These are phyloP conservation scores for Knufia fluminis DNA, from an alignment of 2,329 filamentous ascomycete species.

Conservation along the genomic window DNA sequence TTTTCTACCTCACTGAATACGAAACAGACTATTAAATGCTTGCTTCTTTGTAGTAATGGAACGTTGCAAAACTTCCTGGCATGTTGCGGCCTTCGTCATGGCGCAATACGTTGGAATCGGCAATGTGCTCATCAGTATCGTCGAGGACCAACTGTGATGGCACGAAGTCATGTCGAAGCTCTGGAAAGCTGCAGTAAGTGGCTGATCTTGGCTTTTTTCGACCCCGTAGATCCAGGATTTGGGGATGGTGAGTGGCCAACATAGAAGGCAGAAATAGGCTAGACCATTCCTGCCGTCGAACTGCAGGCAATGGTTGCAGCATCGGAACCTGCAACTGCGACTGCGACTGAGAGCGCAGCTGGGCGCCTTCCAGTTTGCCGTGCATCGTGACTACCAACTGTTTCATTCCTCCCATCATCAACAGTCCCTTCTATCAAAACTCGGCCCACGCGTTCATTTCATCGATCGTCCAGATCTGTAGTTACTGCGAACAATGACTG, in stretches of 20 bases:
- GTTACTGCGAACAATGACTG: background rate
- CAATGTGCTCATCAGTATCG: too few species aligned
- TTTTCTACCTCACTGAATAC: too few species aligned
- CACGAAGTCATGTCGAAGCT: too few species aligned
- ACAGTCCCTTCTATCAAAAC: too few species aligned
- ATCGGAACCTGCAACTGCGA: background rate
- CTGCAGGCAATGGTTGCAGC: background rate
- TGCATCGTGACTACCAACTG: background rate
- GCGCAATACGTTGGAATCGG: too few species aligned
- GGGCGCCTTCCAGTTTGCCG: too few species aligned
- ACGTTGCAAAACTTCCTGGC: too few species aligned
- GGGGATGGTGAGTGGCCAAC: slow-evolving; percentile 15
- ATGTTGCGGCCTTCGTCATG: too few species aligned
- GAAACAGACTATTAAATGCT: too few species aligned
- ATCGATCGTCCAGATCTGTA: background rate
- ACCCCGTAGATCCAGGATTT: background rate
- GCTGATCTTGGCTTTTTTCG: background rate
- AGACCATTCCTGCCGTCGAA: background rate
- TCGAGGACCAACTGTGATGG: too few species aligned
- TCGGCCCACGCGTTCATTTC: background rate
- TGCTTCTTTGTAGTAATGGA: too few species aligned
- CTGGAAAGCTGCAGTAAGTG: background rate
- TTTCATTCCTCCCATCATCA: background rate
- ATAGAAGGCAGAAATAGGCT: slow-evolving; percentile 4
- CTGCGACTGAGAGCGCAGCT: too few species aligned